Percentiles rank a stretch among this genome's conserved stretches.
Evolutionary conservation across 768 basidiomycete species (phyloP).

Genomic region (Pleurotus cornucopiae): DNA sequence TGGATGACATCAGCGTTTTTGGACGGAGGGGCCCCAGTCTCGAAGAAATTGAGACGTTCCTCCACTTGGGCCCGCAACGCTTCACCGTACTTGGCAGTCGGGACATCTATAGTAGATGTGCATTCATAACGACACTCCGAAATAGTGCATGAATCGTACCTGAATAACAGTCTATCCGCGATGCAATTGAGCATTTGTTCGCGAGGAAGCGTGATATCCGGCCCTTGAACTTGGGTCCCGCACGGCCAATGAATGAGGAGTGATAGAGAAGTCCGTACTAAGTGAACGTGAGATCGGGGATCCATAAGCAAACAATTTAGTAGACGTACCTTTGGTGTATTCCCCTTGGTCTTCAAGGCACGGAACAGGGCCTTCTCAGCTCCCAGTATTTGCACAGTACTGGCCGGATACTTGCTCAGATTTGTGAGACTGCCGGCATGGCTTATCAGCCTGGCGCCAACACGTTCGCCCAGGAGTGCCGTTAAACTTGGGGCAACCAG

Average conservation of each 20-base stretch:
- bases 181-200: constrained; percentile 97
- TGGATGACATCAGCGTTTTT: constrained; percentile 93
- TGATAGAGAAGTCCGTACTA: constrained; percentile 98
- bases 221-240: constrained; percentile 92
- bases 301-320: too few species aligned
- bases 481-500: constrained; percentile 91
- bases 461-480: constrained; percentile 86
- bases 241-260: constrained; percentile 94
- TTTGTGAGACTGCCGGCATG: constrained; percentile 97
- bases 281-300: background rate
- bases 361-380: constrained; percentile 98
- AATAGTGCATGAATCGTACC: constrained; percentile 38
- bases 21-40: constrained; percentile 81
- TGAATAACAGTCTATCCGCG: constrained; percentile 92
- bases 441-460: constrained; percentile 88
- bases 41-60: constrained; percentile 92
- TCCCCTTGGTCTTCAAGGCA: constrained; percentile 97
- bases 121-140: background rate
- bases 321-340: constrained; percentile 82
- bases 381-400: constrained; percentile 96
- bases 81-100: constrained; percentile 92
- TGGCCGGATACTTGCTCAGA: constrained; percentile 96
- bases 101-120: constrained; percentile 50
- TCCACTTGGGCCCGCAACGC: constrained; percentile 93
- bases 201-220: constrained; percentile 98